phyloP scores from a whole-genome alignment of 2,329 filamentous ascomycete genomes.

The Bipolaris oryzae region DNA sequence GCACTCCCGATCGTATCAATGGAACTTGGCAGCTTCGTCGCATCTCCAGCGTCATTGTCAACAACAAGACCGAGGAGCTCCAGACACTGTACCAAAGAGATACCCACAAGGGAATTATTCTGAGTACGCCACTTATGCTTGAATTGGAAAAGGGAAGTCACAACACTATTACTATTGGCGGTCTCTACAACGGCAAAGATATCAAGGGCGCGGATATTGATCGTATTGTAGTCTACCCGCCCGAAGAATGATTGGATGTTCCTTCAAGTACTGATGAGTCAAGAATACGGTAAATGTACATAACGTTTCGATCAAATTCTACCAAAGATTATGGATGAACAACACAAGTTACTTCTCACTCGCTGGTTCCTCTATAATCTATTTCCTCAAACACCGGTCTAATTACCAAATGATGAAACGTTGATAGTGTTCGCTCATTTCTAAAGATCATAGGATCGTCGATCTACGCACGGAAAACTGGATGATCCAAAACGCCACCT shows the following conservation, averaged over 20 bases:
- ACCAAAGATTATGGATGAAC: too few species aligned
- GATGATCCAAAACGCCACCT: neutral
- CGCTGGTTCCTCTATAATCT: neutral
- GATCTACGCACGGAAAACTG: neutral
- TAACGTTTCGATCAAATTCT: neutral
- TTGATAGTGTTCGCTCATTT: neutral
- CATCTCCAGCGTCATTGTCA: slow-evolving; percentile 66
- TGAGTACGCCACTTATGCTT: slow-evolving; percentile 63
- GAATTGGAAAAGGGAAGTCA: slow-evolving; percentile 61
- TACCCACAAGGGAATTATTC: slow-evolving; percentile 64
- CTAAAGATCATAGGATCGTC: neutral
- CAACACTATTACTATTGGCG: slow-evolving; percentile 65
- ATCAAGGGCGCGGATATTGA: slow-evolving; percentile 65
- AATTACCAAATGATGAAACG: neutral
- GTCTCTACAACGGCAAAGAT: slow-evolving; percentile 62
- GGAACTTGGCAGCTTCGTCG: slow-evolving; percentile 65
- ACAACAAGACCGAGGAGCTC: slow-evolving; percentile 56
- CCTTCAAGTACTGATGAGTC: too few species aligned
- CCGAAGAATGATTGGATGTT: slow-evolving; percentile 48
- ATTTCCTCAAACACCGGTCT: neutral
- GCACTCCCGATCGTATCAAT: slow-evolving; percentile 64
- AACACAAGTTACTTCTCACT: neutral
- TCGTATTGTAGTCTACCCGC: slow-evolving; percentile 64
- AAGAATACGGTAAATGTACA: neutral
- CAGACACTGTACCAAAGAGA: slow-evolving; percentile 61